Base-by-base conservation (phyloP, 768 basidiomycete genomes). In the Plicaturopsis crispa region DNA sequence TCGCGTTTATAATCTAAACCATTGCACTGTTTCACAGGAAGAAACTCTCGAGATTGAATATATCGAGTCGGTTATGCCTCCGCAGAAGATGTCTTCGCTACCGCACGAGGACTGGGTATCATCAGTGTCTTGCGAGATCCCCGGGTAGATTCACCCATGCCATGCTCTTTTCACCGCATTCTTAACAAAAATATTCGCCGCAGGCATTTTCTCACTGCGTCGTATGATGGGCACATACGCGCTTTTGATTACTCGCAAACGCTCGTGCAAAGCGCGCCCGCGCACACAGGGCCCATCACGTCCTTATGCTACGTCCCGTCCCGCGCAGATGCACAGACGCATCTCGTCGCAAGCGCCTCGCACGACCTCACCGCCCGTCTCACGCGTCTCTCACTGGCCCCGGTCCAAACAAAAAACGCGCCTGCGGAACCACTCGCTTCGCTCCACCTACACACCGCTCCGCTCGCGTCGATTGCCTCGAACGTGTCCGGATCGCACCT, bases 91-190 rank as follows among this genome's bases (percentile, higher is more conserved):
- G 59, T 73, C 82, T 0, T 72, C 81, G 34, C 65, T 90, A 37
- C 82, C 86, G 2, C 86, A 91, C 45, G 84, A 97, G 38, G 92
- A 97, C 46, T 98, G 94, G 94, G 85, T 96, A 1, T 91, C 89
- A 2, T 79, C 80, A 12, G 72, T 89, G 14, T 80, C 77, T 4
- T 82, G 77, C 53, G 58, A 68, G 45, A 52, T 75, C 34, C 62
- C 65, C 42, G 73, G 73, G 82, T 84, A 43, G 31, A 57, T 49
- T 22, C 11, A 32, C 39, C 18, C 24, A 23, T 24, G 28, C 26
- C 14, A 28, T 28, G 12, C 4, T n/a, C 28, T 14, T 14, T 8
- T 28, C 14, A 28, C 26, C 26, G 14, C 8, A 8, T 28, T 8
- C 8, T 28, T 28, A 28, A 8, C 14, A 14, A 14, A 28, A 28